Conservation (phyloP, 257 asterid species). For the Thymus mandschuricus region DNA sequence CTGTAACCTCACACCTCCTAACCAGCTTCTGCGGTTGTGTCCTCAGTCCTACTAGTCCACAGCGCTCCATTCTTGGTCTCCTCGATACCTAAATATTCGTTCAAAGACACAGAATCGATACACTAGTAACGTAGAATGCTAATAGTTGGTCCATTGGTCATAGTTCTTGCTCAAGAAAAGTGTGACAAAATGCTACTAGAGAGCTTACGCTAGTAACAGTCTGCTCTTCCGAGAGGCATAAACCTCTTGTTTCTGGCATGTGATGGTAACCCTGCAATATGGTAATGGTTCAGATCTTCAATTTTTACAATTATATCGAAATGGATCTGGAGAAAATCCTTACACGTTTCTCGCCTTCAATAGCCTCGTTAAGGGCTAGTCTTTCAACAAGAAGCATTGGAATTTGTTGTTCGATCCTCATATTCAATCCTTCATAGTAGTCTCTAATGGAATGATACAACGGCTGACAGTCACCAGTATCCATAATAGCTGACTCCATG, state of each 20-base stretch:
- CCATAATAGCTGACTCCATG: conserved; percentile 97
- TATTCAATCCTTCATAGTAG: conserved; percentile 97
- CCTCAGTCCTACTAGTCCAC: conserved; percentile 75
- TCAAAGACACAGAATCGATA: not conserved
- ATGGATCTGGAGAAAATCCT: not conserved
- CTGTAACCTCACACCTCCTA: conserved; percentile 92
- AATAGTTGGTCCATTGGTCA: not conserved
- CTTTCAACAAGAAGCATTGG: conserved; percentile 99
- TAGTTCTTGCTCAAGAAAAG: not conserved
- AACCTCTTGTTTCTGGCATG: conserved; percentile 97
- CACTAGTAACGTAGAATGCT: not conserved
- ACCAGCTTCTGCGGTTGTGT: conserved; percentile 84
- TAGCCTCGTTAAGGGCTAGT: conserved; percentile 95
- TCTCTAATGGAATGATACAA: conserved; percentile 89
- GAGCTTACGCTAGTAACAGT: conserved; percentile 84
- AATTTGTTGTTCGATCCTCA: conserved; percentile 86
- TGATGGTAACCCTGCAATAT: conserved; percentile 83
- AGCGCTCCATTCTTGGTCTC: conserved; percentile 83
- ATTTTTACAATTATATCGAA: not conserved
- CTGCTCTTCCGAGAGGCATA: conserved; percentile 98
- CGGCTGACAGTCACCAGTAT: conserved; percentile 94
- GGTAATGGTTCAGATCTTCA: not conserved
- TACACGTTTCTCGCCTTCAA: conserved; percentile 96
- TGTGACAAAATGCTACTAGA: conserved; percentile 14
- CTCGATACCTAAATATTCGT: conserved; percentile 54